Conservation (phyloP, 495 filamentous ascomycete genomes). For the Evernia prunastri region DNA sequence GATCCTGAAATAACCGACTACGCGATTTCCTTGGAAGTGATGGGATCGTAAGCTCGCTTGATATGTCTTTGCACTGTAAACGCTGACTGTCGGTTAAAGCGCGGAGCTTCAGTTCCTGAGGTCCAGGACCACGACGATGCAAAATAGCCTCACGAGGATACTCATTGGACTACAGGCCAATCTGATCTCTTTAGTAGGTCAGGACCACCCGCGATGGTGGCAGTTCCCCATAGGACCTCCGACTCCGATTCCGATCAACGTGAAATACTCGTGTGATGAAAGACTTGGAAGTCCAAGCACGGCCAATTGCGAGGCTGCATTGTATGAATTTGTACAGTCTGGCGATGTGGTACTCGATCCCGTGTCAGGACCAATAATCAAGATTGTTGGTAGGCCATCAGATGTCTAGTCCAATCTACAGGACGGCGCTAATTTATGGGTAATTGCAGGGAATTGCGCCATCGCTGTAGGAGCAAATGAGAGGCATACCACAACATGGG, state of each 20-base stretch:
- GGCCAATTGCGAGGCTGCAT: constrained; percentile 11
- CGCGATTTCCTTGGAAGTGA: background rate
- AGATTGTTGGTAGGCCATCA: background rate
- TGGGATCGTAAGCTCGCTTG: background rate
- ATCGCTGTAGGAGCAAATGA: constrained; percentile 11
- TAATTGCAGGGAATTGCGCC: constrained; percentile 1
- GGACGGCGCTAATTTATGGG: background rate
- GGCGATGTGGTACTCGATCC: constrained; percentile 4
- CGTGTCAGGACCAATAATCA: background rate
- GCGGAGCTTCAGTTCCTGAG: background rate
- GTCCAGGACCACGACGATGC: background rate
- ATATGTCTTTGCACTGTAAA: background rate
- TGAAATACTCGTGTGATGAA: constrained; percentile 1
- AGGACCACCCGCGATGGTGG: constrained; percentile 1
- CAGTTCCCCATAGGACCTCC: constrained; percentile 5
- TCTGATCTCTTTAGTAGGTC: background rate
- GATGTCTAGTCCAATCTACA: background rate
- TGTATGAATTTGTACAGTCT: constrained; percentile 7
- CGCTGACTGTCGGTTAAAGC: background rate
- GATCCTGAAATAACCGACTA: background rate
- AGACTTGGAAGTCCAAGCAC: constrained; percentile 6
- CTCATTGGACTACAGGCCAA: background rate
- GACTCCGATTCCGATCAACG: constrained; percentile 5
- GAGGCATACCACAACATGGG: constrained; percentile 7
- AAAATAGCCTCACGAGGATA: background rate